Evolutionary conservation across 352 stramenopile species (phyloP).

Genomic region (Phytophthora foliorum): DNA sequence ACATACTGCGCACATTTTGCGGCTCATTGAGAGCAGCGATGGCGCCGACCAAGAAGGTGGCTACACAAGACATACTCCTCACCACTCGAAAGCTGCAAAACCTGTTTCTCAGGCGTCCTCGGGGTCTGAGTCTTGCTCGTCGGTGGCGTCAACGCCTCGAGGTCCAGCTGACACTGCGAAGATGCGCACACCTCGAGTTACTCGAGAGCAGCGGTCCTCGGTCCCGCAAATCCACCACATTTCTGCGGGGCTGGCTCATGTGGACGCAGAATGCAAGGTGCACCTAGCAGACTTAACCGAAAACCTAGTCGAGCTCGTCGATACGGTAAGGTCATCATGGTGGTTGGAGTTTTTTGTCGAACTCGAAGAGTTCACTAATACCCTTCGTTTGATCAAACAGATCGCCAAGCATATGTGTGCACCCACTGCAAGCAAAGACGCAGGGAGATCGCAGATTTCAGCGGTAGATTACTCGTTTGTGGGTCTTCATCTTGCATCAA

Average conservation of each 20-base stretch:
- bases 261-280: slow-evolving; percentile 59
- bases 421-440: slow-evolving; percentile 31
- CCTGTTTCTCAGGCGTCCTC: slow-evolving; percentile 33
- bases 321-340: slow-evolving; percentile 34
- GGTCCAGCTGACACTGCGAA: slow-evolving; percentile 1
- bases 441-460: slow-evolving; percentile 30
- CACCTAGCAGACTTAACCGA: slow-evolving; percentile 66
- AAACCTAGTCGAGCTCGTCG: slow-evolving; percentile 57
- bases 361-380: background rate
- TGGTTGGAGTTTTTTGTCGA: background rate
- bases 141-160: slow-evolving; percentile 26
- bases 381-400: slow-evolving; percentile 13
- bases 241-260: slow-evolving; percentile 56
- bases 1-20: slow-evolving; percentile 41
- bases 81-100: slow-evolving; percentile 7
- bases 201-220: background rate
- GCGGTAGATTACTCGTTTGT: slow-evolving; percentile 23
- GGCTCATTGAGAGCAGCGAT: slow-evolving; percentile 60
- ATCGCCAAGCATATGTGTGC: slow-evolving; percentile 47
- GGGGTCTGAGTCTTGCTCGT: slow-evolving; percentile 27
- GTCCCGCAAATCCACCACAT: slow-evolving; percentile 69
- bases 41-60: slow-evolving; percentile 40
- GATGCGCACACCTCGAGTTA: slow-evolving; percentile 12
- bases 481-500: background rate
- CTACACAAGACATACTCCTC: background rate